phyloP scores from a whole-genome alignment of 164 flowering plant species.

The Malania oleifera region DNA sequence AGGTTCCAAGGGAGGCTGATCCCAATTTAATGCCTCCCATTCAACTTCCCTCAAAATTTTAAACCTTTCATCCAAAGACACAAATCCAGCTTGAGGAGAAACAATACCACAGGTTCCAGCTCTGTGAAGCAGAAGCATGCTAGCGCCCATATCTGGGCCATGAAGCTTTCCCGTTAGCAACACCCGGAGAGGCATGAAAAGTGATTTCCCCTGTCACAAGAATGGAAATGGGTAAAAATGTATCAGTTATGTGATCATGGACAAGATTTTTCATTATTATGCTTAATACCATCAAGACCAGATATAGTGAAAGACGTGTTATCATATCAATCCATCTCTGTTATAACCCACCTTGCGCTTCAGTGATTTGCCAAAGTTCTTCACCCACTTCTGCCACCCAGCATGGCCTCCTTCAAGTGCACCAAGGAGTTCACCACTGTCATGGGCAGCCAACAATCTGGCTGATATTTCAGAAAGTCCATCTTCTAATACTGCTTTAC shows the following conservation, averaged over 20 bases:
- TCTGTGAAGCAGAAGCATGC: slow-evolving; percentile 57
- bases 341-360: slow-evolving; percentile 72
- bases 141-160: slow-evolving; percentile 84
- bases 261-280: background rate
- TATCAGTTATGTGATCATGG: background rate
- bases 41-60: slow-evolving; percentile 52
- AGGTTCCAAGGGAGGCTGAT: slow-evolving; percentile 32
- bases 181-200: slow-evolving; percentile 92
- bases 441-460: slow-evolving; percentile 70
- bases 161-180: slow-evolving; percentile 91
- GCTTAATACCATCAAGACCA: background rate
- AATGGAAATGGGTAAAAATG: background rate
- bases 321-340: background rate
- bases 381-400: slow-evolving; percentile 95
- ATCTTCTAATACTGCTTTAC: slow-evolving; percentile 64
- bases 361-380: slow-evolving; percentile 74
- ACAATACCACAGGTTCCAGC: slow-evolving; percentile 54
- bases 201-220: slow-evolving; percentile 74
- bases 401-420: slow-evolving; percentile 79
- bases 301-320: background rate
- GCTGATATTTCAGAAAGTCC: slow-evolving; percentile 71
- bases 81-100: slow-evolving; percentile 53
- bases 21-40: slow-evolving; percentile 58
- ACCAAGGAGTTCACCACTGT: slow-evolving; percentile 63
- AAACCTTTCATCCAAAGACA: slow-evolving; percentile 65